These are phyloP conservation scores for Exophiala dermatitidis DNA, from an alignment of 2,329 filamentous ascomycete species.

Conservation along the genomic window DNA sequence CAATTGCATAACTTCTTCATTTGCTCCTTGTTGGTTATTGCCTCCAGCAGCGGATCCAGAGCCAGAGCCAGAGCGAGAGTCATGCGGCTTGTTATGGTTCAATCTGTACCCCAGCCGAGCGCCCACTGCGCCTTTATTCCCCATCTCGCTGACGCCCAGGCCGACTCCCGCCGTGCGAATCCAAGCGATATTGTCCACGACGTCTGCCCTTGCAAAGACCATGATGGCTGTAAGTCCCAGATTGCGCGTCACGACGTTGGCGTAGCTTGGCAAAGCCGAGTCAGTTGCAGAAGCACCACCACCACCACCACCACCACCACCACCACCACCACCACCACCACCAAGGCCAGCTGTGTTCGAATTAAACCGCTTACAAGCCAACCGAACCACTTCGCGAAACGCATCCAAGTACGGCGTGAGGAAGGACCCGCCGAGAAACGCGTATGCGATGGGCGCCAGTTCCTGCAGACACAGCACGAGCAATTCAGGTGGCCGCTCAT, in stretches of 20 bases:
- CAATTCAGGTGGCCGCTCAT: slow-evolving; percentile 55
- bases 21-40: neutral
- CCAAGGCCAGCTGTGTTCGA: neutral
- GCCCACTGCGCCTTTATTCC: slow-evolving; percentile 89
- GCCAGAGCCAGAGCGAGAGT: slow-evolving; percentile 12
- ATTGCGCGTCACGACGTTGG: slow-evolving; percentile 63
- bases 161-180: slow-evolving; percentile 77
- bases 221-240: slow-evolving; percentile 86
- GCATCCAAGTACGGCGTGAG: slow-evolving; percentile 67
- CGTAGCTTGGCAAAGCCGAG: slow-evolving; percentile 45
- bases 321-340: neutral
- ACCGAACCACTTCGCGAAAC: slow-evolving; percentile 63
- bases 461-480: slow-evolving; percentile 73
- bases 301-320: neutral
- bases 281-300: neutral
- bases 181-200: slow-evolving; percentile 52
- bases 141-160: slow-evolving; percentile 79
- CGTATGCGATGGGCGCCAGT: slow-evolving; percentile 72
- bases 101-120: slow-evolving; percentile 54
- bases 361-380: slow-evolving; percentile 47
- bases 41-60: too few relatives aligned
- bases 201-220: slow-evolving; percentile 64
- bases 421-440: slow-evolving; percentile 78
- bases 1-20: slow-evolving; percentile 37
- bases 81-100: slow-evolving; percentile 20